Evolutionary conservation across 345 rosid genomes (phyloP).

Genomic region (Populus nigra): DNA sequence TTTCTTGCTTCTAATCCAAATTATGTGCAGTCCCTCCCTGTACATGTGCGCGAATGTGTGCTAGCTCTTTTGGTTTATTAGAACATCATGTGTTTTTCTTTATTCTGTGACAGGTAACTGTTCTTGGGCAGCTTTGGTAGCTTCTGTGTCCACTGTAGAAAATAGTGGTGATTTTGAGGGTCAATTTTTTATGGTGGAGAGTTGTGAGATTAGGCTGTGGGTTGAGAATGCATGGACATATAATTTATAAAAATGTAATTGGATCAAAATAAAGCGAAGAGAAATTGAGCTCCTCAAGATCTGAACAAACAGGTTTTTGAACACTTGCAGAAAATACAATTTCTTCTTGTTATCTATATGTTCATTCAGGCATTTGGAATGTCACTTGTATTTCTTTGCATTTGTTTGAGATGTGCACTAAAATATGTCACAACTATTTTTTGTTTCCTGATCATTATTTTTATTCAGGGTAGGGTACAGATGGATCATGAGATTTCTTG

Average conservation of each 20-base stretch:
- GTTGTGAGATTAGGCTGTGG: not conserved
- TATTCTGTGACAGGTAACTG: not conserved
- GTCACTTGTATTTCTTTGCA: not conserved
- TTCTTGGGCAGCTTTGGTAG: not conserved
- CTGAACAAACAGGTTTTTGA: not conserved
- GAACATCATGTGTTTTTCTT: not conserved
- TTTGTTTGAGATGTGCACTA: constrained; percentile 10
- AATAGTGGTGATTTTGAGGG: not conserved
- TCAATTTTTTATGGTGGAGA: not conserved
- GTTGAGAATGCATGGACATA: not conserved
- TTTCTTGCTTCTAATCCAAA: not conserved
- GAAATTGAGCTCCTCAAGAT: not conserved
- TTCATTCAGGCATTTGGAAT: not conserved
- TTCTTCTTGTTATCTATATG: not conserved
- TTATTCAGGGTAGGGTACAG: constrained; percentile 94
- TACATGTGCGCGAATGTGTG: not conserved
- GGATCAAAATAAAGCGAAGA: not conserved
- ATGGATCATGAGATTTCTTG: constrained; percentile 83
- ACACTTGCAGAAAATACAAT: not conserved
- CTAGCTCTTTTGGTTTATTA: not conserved
- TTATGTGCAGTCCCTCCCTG: too few species aligned
- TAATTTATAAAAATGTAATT: not conserved
- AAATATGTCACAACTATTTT: not conserved
- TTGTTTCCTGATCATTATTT: constrained; percentile 40
- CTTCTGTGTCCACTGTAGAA: not conserved